Conservation (phyloP, 2,329 filamentous ascomycete genomes). For the Xylariaceae sp. region DNA sequence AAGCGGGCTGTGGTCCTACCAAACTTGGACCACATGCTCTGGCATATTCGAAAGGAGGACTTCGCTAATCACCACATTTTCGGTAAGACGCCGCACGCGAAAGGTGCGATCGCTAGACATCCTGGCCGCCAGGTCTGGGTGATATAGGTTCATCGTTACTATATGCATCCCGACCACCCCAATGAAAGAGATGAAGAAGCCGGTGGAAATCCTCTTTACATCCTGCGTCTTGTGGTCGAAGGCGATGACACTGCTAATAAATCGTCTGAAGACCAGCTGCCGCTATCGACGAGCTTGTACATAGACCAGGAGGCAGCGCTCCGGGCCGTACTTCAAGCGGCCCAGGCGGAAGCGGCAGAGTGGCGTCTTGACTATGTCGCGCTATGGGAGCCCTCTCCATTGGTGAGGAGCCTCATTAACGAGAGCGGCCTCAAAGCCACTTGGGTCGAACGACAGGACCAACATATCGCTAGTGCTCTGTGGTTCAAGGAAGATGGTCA, state of each 20-base stretch:
- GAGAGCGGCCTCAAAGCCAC: neutral
- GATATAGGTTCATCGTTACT: slow-evolving; percentile 16
- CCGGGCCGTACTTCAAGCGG: slow-evolving; percentile 13
- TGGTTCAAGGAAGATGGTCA: slow-evolving; percentile 12
- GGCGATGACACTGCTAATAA: slow-evolving; percentile 15
- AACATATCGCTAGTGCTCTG: slow-evolving; percentile 13
- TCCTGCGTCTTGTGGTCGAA: slow-evolving; percentile 16
- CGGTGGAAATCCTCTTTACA: slow-evolving; percentile 6
- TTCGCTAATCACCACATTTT: slow-evolving; percentile 15
- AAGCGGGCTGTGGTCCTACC: slow-evolving; percentile 14
- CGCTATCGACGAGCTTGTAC: neutral
- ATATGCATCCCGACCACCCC: slow-evolving; percentile 11
- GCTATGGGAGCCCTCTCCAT: slow-evolving; percentile 18
- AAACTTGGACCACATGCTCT: slow-evolving; percentile 19
- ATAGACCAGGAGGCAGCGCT: slow-evolving; percentile 2
- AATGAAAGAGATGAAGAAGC: too few species aligned
- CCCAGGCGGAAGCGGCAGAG: slow-evolving; percentile 12
- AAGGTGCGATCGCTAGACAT: slow-evolving; percentile 14
- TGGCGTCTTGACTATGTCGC: slow-evolving; percentile 12
- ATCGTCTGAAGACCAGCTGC: neutral
- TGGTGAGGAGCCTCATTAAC: slow-evolving; percentile 2
- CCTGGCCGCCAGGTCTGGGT: slow-evolving; percentile 13
- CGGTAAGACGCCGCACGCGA: slow-evolving; percentile 4
- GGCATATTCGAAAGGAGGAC: slow-evolving; percentile 20
- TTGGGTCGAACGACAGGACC: slow-evolving; percentile 10